phyloP scores from a whole-genome alignment of 495 filamentous ascomycete genomes.

The Amorphotheca resinae region DNA sequence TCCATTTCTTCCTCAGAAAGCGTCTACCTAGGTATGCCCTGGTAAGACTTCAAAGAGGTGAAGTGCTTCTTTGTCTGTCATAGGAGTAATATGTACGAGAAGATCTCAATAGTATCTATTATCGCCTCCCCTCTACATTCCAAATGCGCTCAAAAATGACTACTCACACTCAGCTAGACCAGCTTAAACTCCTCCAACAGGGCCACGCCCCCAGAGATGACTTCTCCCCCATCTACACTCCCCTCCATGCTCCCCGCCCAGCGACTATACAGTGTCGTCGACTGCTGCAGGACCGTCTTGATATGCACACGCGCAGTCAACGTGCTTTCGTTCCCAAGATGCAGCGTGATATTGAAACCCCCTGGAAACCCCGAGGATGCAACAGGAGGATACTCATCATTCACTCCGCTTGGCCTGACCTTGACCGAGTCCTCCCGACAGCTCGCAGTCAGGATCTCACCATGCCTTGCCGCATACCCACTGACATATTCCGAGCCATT shows the following conservation, averaged over 20 bases:
- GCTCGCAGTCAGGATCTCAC: constrained; percentile 9
- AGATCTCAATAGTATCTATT: too few species aligned
- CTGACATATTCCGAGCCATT: constrained; percentile 22
- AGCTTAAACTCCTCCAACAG: constrained; percentile 9
- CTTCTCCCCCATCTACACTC: background rate
- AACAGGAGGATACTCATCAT: constrained; percentile 12
- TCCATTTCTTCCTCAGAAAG: too few species aligned
- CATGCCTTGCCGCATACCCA: constrained; percentile 24
- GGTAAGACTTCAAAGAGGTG: too few species aligned
- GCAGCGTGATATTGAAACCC: constrained; percentile 10
- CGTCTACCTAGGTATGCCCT: too few species aligned
- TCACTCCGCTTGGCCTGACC: constrained; percentile 9
- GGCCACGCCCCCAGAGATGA: background rate
- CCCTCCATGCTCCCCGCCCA: constrained; percentile 5
- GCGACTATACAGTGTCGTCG: background rate
- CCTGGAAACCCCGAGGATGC: background rate
- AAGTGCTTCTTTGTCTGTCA: too few species aligned
- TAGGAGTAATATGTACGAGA: too few species aligned
- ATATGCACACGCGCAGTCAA: constrained; percentile 8
- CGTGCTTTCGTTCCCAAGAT: constrained; percentile 3
- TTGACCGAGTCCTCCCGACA: constrained; percentile 4
- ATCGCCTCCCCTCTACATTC: too few species aligned
- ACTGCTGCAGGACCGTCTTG: background rate
- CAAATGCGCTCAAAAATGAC: too few species aligned
- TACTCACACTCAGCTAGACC: too few species aligned